Conservation (phyloP, 2,329 filamentous ascomycete species). For the Cryphonectria nitschkei region DNA sequence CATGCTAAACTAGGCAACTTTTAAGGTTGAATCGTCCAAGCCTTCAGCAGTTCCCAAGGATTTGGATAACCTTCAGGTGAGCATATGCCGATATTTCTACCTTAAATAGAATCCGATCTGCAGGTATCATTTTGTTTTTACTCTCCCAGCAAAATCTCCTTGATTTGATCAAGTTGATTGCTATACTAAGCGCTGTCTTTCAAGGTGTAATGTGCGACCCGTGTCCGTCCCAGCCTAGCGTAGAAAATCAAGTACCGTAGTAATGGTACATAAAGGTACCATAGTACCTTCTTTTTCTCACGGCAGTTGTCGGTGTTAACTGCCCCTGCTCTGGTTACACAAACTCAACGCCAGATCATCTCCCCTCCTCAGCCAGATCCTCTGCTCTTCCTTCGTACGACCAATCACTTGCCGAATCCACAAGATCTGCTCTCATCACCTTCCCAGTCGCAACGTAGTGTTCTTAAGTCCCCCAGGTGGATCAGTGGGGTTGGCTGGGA, state of each 20-base stretch:
- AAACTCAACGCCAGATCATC: not conserved
- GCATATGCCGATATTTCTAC: no score
- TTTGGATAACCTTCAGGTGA: not conserved
- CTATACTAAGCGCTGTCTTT: no score
- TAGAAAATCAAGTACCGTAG: no score
- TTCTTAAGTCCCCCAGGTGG: not conserved
- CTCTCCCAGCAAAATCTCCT: no score
- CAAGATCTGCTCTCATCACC: not conserved
- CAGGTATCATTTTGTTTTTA: no score
- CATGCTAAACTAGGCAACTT: not conserved
- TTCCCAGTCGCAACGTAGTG: not conserved
- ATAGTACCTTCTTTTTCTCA: no score
- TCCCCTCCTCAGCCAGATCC: not conserved
- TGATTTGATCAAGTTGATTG: no score
- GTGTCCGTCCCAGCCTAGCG: no score
- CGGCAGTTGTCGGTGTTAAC: not conserved
- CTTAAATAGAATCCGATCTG: no score
- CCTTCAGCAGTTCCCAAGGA: not conserved
- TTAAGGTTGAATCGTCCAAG: not conserved
- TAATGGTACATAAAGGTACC: no score
- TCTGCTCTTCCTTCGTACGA: not conserved
- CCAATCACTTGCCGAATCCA: not conserved
- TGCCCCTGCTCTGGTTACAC: not conserved
- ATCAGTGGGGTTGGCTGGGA: not conserved
- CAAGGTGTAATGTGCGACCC: no score